phyloP scores from a whole-genome alignment of 2,329 filamentous ascomycete genomes.

The Coleophoma crateriformis region DNA sequence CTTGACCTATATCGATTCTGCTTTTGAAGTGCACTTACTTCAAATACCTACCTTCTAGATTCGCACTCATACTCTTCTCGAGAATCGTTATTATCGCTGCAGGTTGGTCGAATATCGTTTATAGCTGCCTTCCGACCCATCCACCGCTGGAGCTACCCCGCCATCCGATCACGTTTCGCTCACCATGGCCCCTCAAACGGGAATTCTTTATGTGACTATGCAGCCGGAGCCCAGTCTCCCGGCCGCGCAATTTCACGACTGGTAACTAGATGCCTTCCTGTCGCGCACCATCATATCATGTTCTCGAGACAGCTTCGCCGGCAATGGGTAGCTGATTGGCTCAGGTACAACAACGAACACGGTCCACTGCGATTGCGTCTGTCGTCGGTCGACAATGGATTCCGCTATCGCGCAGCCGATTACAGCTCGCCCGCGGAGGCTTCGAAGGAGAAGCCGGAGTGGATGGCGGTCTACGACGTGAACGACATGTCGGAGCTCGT shows the following conservation, averaged over 20 bases:
- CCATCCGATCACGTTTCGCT: background rate
- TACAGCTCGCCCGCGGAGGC: conserved; percentile 24
- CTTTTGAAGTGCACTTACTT: too few species aligned
- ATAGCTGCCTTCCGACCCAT: too few species aligned
- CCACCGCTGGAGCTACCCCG: too few species aligned
- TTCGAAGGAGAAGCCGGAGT: conserved; percentile 51
- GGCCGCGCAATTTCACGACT: conserved; percentile 73
- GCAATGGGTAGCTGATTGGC: background rate
- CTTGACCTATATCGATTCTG: too few species aligned
- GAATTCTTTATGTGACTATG: conserved; percentile 83
- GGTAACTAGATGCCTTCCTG: conserved; percentile 31
- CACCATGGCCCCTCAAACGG: conserved; percentile 42
- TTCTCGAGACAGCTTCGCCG: too few species aligned
- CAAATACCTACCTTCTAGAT: too few species aligned
- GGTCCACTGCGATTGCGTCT: conserved; percentile 75
- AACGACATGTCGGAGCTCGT: conserved; percentile 67
- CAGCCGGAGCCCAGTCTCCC: conserved; percentile 61
- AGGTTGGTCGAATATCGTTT: too few species aligned
- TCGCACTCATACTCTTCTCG: too few species aligned
- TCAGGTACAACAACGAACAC: conserved; percentile 79
- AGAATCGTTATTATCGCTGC: too few species aligned
- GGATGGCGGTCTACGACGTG: conserved; percentile 78
- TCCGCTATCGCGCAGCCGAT: conserved; percentile 71
- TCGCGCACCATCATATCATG: too few species aligned
- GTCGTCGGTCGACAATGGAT: conserved; percentile 69